Conservation (phyloP, 2,329 filamentous ascomycete genomes). For the Apiospora pterosperma region DNA sequence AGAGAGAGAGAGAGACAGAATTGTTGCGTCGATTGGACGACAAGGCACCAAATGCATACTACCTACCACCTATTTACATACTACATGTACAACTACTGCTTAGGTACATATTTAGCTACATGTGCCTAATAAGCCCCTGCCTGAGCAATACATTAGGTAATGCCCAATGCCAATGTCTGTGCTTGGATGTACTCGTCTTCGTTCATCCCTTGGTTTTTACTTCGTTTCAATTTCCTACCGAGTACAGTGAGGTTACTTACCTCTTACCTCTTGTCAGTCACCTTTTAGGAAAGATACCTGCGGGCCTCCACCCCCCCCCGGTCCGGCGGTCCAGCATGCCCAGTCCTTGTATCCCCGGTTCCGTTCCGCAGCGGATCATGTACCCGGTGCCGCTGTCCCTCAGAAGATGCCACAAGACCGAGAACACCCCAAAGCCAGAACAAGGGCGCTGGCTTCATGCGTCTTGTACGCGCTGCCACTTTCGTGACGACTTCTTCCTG, state of each 20-base stretch:
- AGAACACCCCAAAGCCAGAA: not conserved
- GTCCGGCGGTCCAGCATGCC: not conserved
- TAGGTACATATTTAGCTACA: not conserved
- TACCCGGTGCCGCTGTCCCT: too few relatives aligned
- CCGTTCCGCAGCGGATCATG: too few relatives aligned
- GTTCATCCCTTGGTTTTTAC: too few relatives aligned
- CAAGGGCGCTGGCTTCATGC: not conserved
- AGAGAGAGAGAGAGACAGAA: too few relatives aligned
- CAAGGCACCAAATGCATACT: not conserved
- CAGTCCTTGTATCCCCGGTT: not conserved
- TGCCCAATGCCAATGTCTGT: too few relatives aligned
- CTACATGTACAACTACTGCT: too few relatives aligned
- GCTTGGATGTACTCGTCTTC: too few relatives aligned
- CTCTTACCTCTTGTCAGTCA: too few relatives aligned
- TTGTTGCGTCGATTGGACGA: not conserved
- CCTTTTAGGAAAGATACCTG: too few relatives aligned
- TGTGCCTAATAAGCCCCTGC: not conserved
- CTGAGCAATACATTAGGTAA: not conserved
- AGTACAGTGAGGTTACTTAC: too few relatives aligned
- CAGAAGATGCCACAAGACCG: too few relatives aligned
- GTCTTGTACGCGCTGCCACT: not conserved
- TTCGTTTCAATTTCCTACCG: too few relatives aligned
- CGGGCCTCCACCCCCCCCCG: not conserved
- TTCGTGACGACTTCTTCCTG: not conserved
- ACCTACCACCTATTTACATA: not conserved